phyloP scores from a whole-genome alignment of 2,329 filamentous ascomycete species.

The Cercospora brassicicola region DNA sequence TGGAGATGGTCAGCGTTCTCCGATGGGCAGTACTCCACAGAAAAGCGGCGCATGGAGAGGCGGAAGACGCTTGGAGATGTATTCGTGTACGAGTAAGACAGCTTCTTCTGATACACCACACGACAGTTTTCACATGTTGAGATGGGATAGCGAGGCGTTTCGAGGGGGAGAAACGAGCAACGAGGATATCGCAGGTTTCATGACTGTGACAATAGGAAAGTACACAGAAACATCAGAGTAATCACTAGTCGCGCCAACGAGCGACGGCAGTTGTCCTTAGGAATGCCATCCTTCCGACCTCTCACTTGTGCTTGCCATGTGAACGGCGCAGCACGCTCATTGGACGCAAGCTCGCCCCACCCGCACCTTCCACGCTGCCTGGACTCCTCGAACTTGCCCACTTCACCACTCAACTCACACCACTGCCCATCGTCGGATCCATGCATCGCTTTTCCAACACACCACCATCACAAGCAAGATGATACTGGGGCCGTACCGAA shows the following conservation, averaged over 20 bases:
- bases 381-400: neutral
- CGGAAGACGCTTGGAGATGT: conserved; percentile 1
- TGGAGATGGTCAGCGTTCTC: conserved; percentile 9
- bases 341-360: conserved; percentile 1
- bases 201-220: conserved; percentile 4
- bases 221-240: neutral
- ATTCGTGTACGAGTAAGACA: conserved; percentile 9
- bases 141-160: conserved; percentile 1
- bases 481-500: conserved; percentile 27
- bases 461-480: conserved; percentile 7
- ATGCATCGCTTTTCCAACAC: neutral
- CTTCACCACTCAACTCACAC: neutral
- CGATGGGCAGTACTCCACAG: neutral
- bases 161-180: conserved; percentile 1
- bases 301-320: neutral
- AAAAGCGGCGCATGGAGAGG: conserved; percentile 2
- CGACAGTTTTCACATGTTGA: conserved; percentile 4
- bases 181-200: conserved; percentile 1
- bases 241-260: neutral
- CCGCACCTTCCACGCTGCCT: neutral
- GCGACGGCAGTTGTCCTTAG: neutral
- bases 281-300: neutral
- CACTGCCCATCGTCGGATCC: neutral
- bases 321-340: neutral
- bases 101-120: conserved; percentile 1